phyloP scores from a whole-genome alignment of 1,139 yeast species.

The Hemisphaericaspora xylofermentans region DNA sequence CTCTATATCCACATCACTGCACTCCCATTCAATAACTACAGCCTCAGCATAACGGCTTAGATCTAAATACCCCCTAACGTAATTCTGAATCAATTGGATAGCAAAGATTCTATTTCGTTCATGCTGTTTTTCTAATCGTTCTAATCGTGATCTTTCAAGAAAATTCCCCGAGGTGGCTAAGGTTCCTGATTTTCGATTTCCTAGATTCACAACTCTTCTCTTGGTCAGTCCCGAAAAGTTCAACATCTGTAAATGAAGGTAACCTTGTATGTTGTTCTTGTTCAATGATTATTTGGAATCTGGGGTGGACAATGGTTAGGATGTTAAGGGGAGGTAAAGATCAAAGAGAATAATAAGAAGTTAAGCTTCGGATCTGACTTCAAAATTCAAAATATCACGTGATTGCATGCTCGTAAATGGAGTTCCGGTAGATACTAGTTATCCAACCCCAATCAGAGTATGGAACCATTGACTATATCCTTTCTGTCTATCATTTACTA shows the following conservation, averaged over 20 bases:
- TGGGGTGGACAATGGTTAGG: too few relatives aligned
- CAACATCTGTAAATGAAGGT: constrained; percentile 26
- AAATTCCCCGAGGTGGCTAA: constrained; percentile 15
- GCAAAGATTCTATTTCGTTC: constrained; percentile 50
- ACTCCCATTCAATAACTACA: constrained; percentile 10
- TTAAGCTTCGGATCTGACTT: too few relatives aligned
- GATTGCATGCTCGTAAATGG: too few relatives aligned
- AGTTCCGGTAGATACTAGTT: too few relatives aligned
- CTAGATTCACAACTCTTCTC: constrained; percentile 71
- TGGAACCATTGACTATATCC: too few relatives aligned
- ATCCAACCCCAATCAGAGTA: too few relatives aligned
- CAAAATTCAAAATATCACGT: too few relatives aligned
- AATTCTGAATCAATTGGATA: constrained; percentile 50
- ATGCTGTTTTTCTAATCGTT: constrained; percentile 64
- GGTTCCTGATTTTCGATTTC: constrained; percentile 46
- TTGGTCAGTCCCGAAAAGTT: constrained; percentile 68
- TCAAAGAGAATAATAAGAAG: too few relatives aligned
- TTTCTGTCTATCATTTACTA: background rate
- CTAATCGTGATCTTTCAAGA: constrained; percentile 61
- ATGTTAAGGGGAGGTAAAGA: too few relatives aligned
- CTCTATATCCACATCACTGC: background rate
- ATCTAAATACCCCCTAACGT: constrained; percentile 38
- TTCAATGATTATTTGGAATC: background rate
- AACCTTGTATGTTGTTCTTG: background rate
- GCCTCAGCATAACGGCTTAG: constrained; percentile 15